Evolutionary conservation across 1,284 basidiomycete genomes (phyloP).

Genomic region (Athelia psychrophila): DNA sequence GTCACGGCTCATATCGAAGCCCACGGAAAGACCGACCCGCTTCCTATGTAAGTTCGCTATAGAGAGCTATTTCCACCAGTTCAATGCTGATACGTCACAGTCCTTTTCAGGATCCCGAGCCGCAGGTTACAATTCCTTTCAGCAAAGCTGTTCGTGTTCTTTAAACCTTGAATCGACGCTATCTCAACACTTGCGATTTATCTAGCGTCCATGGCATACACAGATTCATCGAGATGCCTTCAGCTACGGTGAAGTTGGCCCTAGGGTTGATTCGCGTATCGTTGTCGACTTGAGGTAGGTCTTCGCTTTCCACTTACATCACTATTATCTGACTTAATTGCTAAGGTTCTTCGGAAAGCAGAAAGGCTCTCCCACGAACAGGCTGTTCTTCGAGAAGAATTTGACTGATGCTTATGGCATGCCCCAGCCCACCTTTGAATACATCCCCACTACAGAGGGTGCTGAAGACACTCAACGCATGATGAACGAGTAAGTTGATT

Average conservation of each 20-base stretch:
- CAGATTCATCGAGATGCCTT: conserved; percentile 35
- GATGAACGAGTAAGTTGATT: conserved; percentile 21
- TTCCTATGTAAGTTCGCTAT: too few species aligned
- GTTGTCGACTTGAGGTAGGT: conserved; percentile 18
- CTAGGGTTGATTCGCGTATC: conserved; percentile 16
- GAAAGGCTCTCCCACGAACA: conserved; percentile 15
- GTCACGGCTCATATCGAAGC: too few species aligned
- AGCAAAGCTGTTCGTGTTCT: not conserved
- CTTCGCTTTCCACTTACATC: too few species aligned
- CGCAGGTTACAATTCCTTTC: conserved; percentile 26
- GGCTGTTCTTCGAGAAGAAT: conserved; percentile 18
- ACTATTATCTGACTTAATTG: too few species aligned
- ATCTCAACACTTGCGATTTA: too few species aligned
- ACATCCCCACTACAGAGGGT: conserved; percentile 1
- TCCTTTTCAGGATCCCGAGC: conserved; percentile 27
- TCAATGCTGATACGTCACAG: conserved; percentile 7
- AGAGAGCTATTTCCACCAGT: too few species aligned
- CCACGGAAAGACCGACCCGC: too few species aligned
- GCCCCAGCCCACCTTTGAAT: conserved; percentile 32
- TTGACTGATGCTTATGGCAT: conserved; percentile 29
- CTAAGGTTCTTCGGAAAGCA: conserved; percentile 17
- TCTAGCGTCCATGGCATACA: conserved; percentile 26
- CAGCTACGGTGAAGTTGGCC: conserved; percentile 21
- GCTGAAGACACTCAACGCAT: conserved; percentile 14
- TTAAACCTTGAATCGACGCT: too few species aligned